A percentile compares a stretch with the other conserved stretches of the same genome.
Conservation (phyloP, 768 basidiomycete species). For the Suillus occidentalis region DNA sequence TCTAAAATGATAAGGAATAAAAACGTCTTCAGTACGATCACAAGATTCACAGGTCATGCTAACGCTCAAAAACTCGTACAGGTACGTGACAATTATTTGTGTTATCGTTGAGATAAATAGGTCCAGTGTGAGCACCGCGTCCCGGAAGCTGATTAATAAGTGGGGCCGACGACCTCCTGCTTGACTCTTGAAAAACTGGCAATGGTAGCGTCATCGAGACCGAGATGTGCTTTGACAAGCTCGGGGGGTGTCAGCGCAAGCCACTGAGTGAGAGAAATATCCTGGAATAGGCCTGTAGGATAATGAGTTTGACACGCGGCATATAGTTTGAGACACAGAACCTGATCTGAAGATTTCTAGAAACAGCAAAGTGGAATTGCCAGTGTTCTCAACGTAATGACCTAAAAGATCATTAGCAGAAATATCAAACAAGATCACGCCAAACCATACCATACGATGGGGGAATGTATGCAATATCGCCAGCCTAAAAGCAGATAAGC, state of each 20-base stretch:
- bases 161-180: slow-evolving; percentile 43
- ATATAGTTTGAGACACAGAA: slow-evolving; percentile 22
- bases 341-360: slow-evolving; percentile 64
- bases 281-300: slow-evolving; percentile 48
- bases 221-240: slow-evolving; percentile 63
- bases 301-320: background rate
- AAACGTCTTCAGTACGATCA: background rate
- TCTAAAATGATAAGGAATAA: slow-evolving; percentile 8
- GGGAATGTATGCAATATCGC: slow-evolving; percentile 28
- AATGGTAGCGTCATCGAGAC: slow-evolving; percentile 51
- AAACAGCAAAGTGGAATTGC: slow-evolving; percentile 55
- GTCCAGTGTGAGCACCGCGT: background rate
- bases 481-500: slow-evolving; percentile 25
- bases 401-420: slow-evolving; percentile 32
- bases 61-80: slow-evolving; percentile 16
- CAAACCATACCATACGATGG: slow-evolving; percentile 23
- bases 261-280: slow-evolving; percentile 61
- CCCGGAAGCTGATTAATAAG: background rate
- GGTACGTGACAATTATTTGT: slow-evolving; percentile 8
- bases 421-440: background rate
- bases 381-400: slow-evolving; percentile 69
- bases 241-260: slow-evolving; percentile 58
- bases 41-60: slow-evolving; percentile 2
- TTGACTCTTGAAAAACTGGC: slow-evolving; percentile 52
- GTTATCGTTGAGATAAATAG: slow-evolving; percentile 3